phyloP scores from a whole-genome alignment of 129 eudicot genomes.

The Cynara cardunculus region DNA sequence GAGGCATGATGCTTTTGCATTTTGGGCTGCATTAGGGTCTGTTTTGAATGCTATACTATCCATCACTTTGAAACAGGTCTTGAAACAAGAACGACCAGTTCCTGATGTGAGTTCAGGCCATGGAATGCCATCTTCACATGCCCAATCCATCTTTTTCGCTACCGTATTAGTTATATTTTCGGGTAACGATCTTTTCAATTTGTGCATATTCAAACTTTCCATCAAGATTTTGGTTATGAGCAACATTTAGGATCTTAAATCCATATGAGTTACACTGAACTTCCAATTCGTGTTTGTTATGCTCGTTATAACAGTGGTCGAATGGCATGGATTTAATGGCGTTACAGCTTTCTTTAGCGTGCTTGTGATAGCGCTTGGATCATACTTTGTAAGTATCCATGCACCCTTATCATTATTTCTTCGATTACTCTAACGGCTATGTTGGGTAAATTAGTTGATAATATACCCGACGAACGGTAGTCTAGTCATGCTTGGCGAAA shows the following conservation, averaged over 20 bases:
- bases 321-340: conserved; percentile 53
- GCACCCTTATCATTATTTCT: not conserved
- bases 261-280: not conserved
- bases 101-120: conserved; percentile 53
- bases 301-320: conserved; percentile 39
- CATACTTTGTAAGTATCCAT: conserved; percentile 60
- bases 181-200: conserved; percentile 30
- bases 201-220: not conserved
- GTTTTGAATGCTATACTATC: conserved; percentile 52
- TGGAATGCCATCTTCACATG: conserved; percentile 98
- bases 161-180: conserved; percentile 35
- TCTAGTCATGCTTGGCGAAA: not conserved
- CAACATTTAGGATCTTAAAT: not conserved
- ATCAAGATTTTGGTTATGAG: not conserved
- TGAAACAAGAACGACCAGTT: conserved; percentile 78
- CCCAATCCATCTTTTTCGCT: conserved; percentile 64
- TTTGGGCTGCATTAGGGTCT: conserved; percentile 74
- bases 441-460: no score
- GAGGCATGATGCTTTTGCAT: conserved; percentile 70
- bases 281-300: not conserved
- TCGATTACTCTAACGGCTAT: not conserved
- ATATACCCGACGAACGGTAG: no score
- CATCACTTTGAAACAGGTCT: conserved; percentile 37
- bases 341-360: conserved; percentile 33
- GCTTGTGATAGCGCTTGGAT: conserved; percentile 32